A percentile compares a stretch with the other conserved stretches of the same genome.
phyloP scores from a whole-genome alignment of 1,284 basidiomycete genomes.

The Rhodofomes roseus region DNA sequence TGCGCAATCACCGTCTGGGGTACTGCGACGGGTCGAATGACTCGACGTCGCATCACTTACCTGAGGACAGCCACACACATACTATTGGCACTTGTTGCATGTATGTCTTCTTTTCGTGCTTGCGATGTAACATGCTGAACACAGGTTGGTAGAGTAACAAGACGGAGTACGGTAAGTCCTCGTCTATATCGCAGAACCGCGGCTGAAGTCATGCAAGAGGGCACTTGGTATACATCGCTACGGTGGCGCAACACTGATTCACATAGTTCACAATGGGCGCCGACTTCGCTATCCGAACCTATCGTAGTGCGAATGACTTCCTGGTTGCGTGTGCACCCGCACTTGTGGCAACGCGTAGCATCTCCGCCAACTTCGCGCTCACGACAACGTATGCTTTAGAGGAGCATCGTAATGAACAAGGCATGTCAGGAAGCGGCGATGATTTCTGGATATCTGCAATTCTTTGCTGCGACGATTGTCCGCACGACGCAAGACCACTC shows the following conservation, averaged over 20 bases:
- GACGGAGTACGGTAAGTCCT: too few relatives aligned
- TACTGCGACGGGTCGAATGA: too few relatives aligned
- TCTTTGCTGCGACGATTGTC: background rate
- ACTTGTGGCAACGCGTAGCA: background rate
- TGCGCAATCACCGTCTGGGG: too few relatives aligned
- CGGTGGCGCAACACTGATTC: background rate
- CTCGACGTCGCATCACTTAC: too few relatives aligned
- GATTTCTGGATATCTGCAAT: background rate
- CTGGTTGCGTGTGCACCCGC: background rate
- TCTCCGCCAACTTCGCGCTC: background rate
- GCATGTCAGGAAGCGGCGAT: background rate
- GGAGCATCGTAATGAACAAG: background rate
- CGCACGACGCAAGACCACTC: background rate
- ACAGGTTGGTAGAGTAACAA: too few relatives aligned
- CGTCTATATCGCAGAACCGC: too few relatives aligned
- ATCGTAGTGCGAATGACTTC: background rate
- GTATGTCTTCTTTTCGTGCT: too few relatives aligned
- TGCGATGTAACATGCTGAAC: too few relatives aligned
- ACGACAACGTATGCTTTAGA: background rate
- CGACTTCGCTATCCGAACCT: background rate
- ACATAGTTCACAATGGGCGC: background rate
- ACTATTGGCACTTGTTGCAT: too few relatives aligned
- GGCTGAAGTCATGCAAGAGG: too few relatives aligned
- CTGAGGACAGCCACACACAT: too few relatives aligned
- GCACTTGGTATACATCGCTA: too few relatives aligned